Evolutionary conservation across 306 rosid species (phyloP).

Genomic region (Psophocarpus tetragonolobus): DNA sequence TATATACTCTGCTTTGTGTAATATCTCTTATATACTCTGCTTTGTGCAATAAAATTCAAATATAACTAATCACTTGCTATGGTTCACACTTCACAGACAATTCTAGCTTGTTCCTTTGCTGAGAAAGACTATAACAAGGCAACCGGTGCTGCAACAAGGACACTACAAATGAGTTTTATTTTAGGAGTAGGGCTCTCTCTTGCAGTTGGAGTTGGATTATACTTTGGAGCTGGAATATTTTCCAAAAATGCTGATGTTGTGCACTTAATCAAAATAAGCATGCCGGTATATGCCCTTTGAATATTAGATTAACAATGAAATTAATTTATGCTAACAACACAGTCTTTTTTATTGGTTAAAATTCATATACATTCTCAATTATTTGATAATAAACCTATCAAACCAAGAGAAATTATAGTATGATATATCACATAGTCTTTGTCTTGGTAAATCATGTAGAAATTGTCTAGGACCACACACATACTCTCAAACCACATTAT

Average conservation of each 20-base stretch:
- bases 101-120: conserved; percentile 83
- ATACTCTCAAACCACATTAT: not conserved
- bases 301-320: not conserved
- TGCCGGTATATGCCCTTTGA: conserved; percentile 61
- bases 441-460: not conserved
- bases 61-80: not conserved
- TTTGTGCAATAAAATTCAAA: not conserved
- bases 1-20: too few species aligned
- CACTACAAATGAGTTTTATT: conserved; percentile 71
- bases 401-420: not conserved
- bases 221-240: conserved; percentile 77
- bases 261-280: conserved; percentile 60
- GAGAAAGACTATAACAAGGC: conserved; percentile 73
- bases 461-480: not conserved
- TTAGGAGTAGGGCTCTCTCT: conserved; percentile 72
- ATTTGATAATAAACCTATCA: not conserved
- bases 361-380: not conserved
- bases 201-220: conserved; percentile 67
- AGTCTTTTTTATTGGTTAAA: not conserved
- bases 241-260: conserved; percentile 64
- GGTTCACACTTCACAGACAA: conserved; percentile 54
- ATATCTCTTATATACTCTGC: too few species aligned
- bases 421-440: not conserved
- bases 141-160: conserved; percentile 57
- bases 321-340: not conserved